Evolutionary conservation across 352 stramenopile genomes (phyloP), one percentile per base, ranked within the genome.

Genomic region (Phytophthora fragariae): DNA sequence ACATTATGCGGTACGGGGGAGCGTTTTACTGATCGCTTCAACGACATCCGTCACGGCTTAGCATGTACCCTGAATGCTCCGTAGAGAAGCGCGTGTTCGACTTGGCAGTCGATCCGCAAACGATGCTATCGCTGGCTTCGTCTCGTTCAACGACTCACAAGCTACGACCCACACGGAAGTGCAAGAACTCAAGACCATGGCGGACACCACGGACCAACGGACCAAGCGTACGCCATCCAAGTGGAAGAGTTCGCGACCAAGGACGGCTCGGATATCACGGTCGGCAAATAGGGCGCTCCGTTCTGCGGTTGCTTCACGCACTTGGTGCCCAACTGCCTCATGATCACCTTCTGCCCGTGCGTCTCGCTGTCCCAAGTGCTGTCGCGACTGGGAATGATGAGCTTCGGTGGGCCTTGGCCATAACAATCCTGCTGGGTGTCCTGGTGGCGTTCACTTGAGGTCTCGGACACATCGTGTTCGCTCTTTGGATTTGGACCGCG

Each of bases 311-410:
- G 79, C 62, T 75, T 70, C 60, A 69, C 65, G 21, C 35, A 78
- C 60, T 73, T 53, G 27, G 70, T 82, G 47, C 79, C 79, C 24
- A 83, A 83, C 65, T 82, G 70, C 62, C 67, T 49, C 76, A 85
- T 85, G 75, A 49, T 68, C 35, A 67, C 61, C 5, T 75, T 73
- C 44, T 81, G 72, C 37, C 79, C 75, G 4, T 85, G 79, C 60
- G 57, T 82, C 39, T 72, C 74, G 5, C 39, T 82, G 35, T 57
- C 62, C 39, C 53, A 69, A 17, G 46, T 62, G 5, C 53, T 54
- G n/a, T 27, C 29, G 14, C 53, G 62, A 11, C 39, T 63, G 19
- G 62, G 62, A n/a, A 69, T 69, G 62, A 63, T 63, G 53, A 14
- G 33, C 0, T 69, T 62, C 15, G 31, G 12, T 0, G 8, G 6